phyloP scores from a whole-genome alignment of 306 rosid species.

The Aeschynomene evenia region DNA sequence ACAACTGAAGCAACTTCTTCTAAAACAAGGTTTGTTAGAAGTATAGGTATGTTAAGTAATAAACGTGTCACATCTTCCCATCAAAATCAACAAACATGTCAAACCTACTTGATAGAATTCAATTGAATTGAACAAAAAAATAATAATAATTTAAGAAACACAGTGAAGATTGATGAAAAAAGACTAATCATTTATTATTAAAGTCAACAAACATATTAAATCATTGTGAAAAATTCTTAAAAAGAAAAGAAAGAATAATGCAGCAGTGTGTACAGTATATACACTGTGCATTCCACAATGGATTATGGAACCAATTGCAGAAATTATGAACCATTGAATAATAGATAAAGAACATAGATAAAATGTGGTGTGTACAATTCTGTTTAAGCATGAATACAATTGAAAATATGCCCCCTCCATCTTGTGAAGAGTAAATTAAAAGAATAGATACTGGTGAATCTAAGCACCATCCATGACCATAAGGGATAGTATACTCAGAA shows the following conservation, averaged over 20 bases:
- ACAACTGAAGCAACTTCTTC: not conserved
- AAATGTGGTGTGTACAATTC: slow-evolving; percentile 1
- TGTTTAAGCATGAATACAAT: slow-evolving; percentile 33
- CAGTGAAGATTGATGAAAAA: not conserved
- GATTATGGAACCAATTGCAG: not conserved
- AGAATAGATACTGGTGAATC: slow-evolving; percentile 3
- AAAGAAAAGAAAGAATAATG: not conserved
- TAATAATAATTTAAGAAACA: not conserved
- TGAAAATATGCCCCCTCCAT: not conserved
- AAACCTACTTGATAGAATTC: not conserved
- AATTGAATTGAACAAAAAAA: not conserved
- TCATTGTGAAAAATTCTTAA: too few species aligned
- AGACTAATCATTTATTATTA: not conserved
- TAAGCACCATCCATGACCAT: not conserved
- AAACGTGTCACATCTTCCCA: not conserved
- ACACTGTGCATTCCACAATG: not conserved
- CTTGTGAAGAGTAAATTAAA: not conserved
- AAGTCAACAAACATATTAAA: not conserved
- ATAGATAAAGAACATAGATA: not conserved
- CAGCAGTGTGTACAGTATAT: too few species aligned
- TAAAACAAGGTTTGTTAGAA: not conserved
- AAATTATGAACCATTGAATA: slow-evolving; percentile 16
- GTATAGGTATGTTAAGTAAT: not conserved
- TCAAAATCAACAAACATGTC: not conserved
- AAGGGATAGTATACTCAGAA: not conserved